A percentile compares a stretch with the other conserved stretches of the same genome.
Evolutionary conservation across 768 basidiomycete species (phyloP).

Genomic region (Boletellus ananiceps): DNA sequence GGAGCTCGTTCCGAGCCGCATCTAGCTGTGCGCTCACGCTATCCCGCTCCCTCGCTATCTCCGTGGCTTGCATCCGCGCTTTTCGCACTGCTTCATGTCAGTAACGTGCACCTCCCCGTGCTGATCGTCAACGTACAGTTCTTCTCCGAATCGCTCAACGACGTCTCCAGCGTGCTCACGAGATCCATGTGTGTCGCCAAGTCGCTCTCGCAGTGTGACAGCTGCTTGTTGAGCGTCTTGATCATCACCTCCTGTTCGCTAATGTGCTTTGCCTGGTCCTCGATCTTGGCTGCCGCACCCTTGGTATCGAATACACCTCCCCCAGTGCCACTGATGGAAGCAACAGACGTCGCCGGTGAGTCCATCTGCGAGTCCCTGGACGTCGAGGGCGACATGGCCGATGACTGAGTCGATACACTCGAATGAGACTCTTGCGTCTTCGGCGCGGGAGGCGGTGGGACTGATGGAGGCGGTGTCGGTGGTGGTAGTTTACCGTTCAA

Average conservation of each 20-base stretch:
- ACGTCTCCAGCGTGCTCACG: slow-evolving; percentile 77
- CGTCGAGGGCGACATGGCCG: slow-evolving; percentile 50
- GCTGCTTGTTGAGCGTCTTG: slow-evolving; percentile 88
- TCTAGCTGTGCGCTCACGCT: slow-evolving; percentile 61
- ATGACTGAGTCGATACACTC: slow-evolving; percentile 60
- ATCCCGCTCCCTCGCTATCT: slow-evolving; percentile 84
- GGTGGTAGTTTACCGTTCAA: slow-evolving; percentile 79
- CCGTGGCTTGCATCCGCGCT: slow-evolving; percentile 89
- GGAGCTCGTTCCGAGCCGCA: slow-evolving; percentile 64
- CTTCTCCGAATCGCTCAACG: slow-evolving; percentile 88
- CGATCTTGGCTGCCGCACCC: slow-evolving; percentile 46
- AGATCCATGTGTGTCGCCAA: slow-evolving; percentile 90
- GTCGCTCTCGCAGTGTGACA: slow-evolving; percentile 90
- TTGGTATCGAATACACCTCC: slow-evolving; percentile 50
- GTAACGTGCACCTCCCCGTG: not conserved
- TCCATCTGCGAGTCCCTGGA: slow-evolving; percentile 71
- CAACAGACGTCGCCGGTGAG: slow-evolving; percentile 60
- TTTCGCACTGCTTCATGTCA: slow-evolving; percentile 64
- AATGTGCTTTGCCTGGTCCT: slow-evolving; percentile 69
- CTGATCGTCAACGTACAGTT: slow-evolving; percentile 58
- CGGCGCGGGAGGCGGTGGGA: slow-evolving; percentile 80
- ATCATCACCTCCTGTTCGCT: slow-evolving; percentile 90
- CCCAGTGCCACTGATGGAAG: slow-evolving; percentile 37
- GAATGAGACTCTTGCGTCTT: slow-evolving; percentile 45
- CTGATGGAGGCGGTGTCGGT: slow-evolving; percentile 75